Evolutionary conservation across 495 filamentous ascomycete genomes (phyloP), one percentile per base, ranked within the genome.

Genomic region (Staphylotrichum longicolle): DNA sequence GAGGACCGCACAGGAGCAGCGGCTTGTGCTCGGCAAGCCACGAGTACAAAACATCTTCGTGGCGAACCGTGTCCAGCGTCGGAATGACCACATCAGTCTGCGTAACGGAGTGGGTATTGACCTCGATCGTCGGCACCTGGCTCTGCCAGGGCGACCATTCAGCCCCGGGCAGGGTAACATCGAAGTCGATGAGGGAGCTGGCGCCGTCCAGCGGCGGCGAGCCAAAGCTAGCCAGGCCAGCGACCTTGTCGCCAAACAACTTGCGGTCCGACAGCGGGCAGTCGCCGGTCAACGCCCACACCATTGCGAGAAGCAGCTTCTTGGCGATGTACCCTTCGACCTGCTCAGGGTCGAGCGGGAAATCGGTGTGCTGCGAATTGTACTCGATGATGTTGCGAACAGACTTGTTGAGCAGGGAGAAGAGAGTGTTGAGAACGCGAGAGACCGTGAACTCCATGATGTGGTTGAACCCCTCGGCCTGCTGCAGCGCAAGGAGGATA

Each of bases 1-100:
- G 94, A 72, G 94, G 94, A 77, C 94, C 95, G 74, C 94, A 99
- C 20, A 99, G 86, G 9, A 99, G 78, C 27, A 99, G 80, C 27
- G 95, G 94, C 75, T 98, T 99, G 74, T 99, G 94, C 69, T 99
- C 94, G 10, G 95, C 94, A 27, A 99, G 83, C 95, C 94, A 99
- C 15, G 95, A 97, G 77, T 99, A 97, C 30, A 99, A 80, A 34
- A 99, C 87, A 77, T 97, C 95, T 75, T 99, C 94, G 67, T 99
- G 94, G 39, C 94, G 90, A 44, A 98, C 86, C 47, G 95, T 99
- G 73, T 99, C 94, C 53, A 98, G 75, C 4, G 94, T 99, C 7
- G 94, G 94, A 66, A 99, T 98, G 56, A 99, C 93, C 35, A 97
- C 87, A 75, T 99, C 94, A 3, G 94, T 98, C 73, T 98, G 91